Conservation (phyloP, 2,329 filamentous ascomycete species). For the Plenodomus tracheiphilus region DNA sequence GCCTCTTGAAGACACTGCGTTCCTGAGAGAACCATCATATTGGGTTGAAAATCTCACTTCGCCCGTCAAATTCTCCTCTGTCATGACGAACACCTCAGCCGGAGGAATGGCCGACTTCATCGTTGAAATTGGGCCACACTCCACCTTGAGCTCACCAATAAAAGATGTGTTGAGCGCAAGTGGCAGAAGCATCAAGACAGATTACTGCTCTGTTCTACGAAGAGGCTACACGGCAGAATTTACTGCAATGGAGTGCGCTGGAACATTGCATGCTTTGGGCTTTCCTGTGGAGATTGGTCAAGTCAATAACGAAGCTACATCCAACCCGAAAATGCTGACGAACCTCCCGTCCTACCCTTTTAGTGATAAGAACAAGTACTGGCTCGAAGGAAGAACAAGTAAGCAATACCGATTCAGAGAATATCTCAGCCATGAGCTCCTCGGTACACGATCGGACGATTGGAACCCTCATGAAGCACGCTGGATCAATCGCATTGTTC, state of each 20-base stretch:
- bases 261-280: slow-evolving; percentile 5
- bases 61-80: slow-evolving; percentile 15
- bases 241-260: slow-evolving; percentile 13
- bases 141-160: slow-evolving; percentile 14
- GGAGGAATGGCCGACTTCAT: slow-evolving; percentile 2
- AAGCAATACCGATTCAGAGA: slow-evolving; percentile 12
- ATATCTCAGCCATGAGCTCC: slow-evolving; percentile 18
- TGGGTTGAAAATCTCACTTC: slow-evolving; percentile 20
- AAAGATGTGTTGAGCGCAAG: slow-evolving; percentile 7
- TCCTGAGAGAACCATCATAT: slow-evolving; percentile 10
- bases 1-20: not conserved
- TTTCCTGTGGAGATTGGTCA: slow-evolving; percentile 3
- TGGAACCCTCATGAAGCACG: slow-evolving; percentile 14
- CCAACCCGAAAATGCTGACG: slow-evolving; percentile 5
- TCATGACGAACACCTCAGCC: slow-evolving; percentile 20
- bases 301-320: slow-evolving; percentile 1
- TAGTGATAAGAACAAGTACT: slow-evolving; percentile 14
- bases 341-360: slow-evolving; percentile 13
- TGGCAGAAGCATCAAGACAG: slow-evolving; percentile 1
- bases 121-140: slow-evolving; percentile 25
- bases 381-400: slow-evolving; percentile 14
- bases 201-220: slow-evolving; percentile 15
- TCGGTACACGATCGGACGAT: slow-evolving; percentile 19
- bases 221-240: slow-evolving; percentile 7
- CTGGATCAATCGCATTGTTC: slow-evolving; percentile 21